A percentile compares a stretch with the other conserved stretches of the same genome.
Evolutionary conservation across 2,329 filamentous ascomycete genomes (phyloP).

Genomic region (Myriangium duriaei): DNA sequence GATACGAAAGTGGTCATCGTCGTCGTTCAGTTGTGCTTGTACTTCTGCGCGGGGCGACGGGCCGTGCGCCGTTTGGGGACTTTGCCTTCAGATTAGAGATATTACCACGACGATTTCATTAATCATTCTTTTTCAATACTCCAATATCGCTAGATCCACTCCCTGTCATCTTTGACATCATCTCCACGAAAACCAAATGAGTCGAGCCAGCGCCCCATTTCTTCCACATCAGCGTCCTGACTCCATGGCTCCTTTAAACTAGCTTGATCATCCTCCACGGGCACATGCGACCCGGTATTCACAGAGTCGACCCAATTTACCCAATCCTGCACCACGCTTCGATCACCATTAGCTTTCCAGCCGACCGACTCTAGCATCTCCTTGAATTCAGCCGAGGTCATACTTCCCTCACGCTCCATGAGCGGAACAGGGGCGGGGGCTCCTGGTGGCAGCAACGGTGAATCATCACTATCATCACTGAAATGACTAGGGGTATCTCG

Average conservation of each 20-base stretch:
- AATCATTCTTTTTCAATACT: no score
- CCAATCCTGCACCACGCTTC: background rate
- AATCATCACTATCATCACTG: no score
- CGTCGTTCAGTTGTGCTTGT: background rate
- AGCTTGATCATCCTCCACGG: background rate
- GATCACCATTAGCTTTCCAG: background rate
- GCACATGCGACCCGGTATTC: background rate
- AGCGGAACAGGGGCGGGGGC: background rate
- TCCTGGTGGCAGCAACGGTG: no score
- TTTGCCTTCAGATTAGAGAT: no score
- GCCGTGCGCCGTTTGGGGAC: background rate
- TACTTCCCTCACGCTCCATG: background rate
- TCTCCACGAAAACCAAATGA: background rate
- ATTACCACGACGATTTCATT: no score
- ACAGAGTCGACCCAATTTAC: conserved; percentile 3
- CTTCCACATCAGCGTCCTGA: conserved; percentile 2
- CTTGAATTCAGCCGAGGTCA: background rate
- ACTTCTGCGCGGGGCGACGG: background rate
- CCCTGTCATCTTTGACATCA: background rate
- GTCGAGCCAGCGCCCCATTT: conserved; percentile 2
- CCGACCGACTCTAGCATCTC: background rate
- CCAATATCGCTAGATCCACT: background rate
- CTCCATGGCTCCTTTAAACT: background rate
- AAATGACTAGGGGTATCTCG: background rate
- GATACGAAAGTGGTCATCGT: conserved; percentile 9